Evolutionary conservation across 768 basidiomycete genomes (phyloP), one percentile per base, ranked within the genome.

Genomic region (Hericium alpestre): DNA sequence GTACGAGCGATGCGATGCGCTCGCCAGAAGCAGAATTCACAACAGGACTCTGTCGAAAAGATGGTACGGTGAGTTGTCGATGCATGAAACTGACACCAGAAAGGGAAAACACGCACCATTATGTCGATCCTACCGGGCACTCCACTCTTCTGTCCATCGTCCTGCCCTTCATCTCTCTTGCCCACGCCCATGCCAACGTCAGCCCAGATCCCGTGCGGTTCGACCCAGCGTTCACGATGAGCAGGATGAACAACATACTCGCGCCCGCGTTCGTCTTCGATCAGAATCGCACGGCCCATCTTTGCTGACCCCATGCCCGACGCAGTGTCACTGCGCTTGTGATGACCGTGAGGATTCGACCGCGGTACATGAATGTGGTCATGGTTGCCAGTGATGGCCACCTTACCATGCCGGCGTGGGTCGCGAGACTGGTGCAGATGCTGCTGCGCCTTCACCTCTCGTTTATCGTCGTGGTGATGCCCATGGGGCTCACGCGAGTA

Each of bases 121-220:
- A 84, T 75, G 59, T 78, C 73, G 50, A 83, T 68, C 3, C 57
- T 70, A 4, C 83, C 81, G 8, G 71, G 65, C 8, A 70, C 73
- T 2, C 70, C 69, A 13, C 54, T 55, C 12, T 43, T 47, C 32
- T 55, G 23, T 56, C 56, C 46, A 55, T 47, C 61, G 56, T 32
- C 48, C 39, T 57, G 22, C 38, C 23, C 47, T 53, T 23, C 15
- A 46, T 38, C 15, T 49, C 13, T 20, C 13, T 20, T 23, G 55
- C 49, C 25, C 59, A 58, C 27, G 59, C 50, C n/a, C 43, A 46
- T 1, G 22, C 43, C 22, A 12, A 22, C 12, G 43, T 22, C 22
- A 12, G 43, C n/a, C 43, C n/a, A 7, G n/a, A n/a, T 15, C n/a
- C 8, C 43, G 16, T 1, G 16, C 1, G 8, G 16, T 22, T n/a